Percentiles rank a stretch among this genome's conserved stretches.
Evolutionary conservation across 345 rosid genomes (phyloP).

Genomic region (Boechera retrofracta): DNA sequence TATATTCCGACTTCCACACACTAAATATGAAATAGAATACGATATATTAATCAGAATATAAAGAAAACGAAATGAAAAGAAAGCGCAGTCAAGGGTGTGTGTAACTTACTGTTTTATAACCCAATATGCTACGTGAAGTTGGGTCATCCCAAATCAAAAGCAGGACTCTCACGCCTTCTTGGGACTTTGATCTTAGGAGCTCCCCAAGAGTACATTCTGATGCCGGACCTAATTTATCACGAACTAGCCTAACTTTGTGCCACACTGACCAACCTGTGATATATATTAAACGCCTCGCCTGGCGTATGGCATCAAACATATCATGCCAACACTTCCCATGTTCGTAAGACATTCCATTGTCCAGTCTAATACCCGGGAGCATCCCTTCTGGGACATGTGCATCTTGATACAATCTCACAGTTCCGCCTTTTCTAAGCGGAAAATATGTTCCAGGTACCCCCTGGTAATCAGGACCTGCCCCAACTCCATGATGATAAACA

Average conservation of each 20-base stretch:
- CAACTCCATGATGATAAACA: slow-evolving; percentile 60
- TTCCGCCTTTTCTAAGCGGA: slow-evolving; percentile 78
- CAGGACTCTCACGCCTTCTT: slow-evolving; percentile 89
- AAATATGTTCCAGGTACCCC: slow-evolving; percentile 89
- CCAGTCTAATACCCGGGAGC: slow-evolving; percentile 65
- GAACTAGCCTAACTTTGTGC: slow-evolving; percentile 65
- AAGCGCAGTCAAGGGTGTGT: neutral
- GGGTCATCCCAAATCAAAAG: slow-evolving; percentile 97
- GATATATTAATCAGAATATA: slow-evolving; percentile 14
- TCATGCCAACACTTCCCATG: slow-evolving; percentile 78
- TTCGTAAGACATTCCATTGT: slow-evolving; percentile 55
- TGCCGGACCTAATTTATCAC: slow-evolving; percentile 51
- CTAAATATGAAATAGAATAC: slow-evolving; percentile 1
- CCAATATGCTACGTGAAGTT: slow-evolving; percentile 73
- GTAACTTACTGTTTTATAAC: slow-evolving; percentile 63
- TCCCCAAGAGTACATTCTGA: slow-evolving; percentile 65
- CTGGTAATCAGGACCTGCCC: slow-evolving; percentile 57
- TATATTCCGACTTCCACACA: neutral
- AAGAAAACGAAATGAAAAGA: slow-evolving; percentile 1
- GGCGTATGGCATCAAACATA: slow-evolving; percentile 68
- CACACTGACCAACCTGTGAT: slow-evolving; percentile 86
- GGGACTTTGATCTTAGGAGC: slow-evolving; percentile 77
- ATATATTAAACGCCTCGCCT: slow-evolving; percentile 78
- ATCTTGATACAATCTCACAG: slow-evolving; percentile 79
- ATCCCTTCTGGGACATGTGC: slow-evolving; percentile 72